A percentile compares a stretch with the other conserved stretches of the same genome.
Evolutionary conservation across 1,284 basidiomycete genomes (phyloP).

Genomic region (Nidula niveotomentosa): DNA sequence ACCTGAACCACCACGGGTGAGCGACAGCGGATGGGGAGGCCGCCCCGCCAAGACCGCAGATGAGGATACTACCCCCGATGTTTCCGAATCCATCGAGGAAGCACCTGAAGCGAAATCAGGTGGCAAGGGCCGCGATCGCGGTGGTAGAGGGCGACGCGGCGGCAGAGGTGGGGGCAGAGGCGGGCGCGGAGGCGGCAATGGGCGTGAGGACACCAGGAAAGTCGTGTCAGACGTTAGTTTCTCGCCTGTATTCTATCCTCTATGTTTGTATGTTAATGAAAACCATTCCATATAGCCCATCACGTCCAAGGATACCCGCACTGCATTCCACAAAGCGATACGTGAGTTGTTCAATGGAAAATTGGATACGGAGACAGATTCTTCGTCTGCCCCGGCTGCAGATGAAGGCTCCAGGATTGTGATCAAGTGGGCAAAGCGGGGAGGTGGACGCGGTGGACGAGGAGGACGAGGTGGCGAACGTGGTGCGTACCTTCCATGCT

Average conservation of each 20-base stretch:
- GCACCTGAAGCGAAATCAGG: conserved; percentile 18
- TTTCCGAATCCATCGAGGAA: conserved; percentile 9
- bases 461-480: conserved; percentile 25
- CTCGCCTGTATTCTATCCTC: conserved; percentile 11
- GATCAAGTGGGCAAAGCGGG: conserved; percentile 70
- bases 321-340: conserved; percentile 79
- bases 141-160: conserved; percentile 43
- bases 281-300: conserved; percentile 62
- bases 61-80: conserved; percentile 26
- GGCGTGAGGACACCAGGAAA: conserved; percentile 66
- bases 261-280: conserved; percentile 5
- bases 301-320: conserved; percentile 77
- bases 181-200: conserved; percentile 40
- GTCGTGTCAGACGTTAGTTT: conserved; percentile 77
- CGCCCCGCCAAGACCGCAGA: conserved; percentile 33
- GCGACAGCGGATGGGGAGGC: conserved; percentile 69
- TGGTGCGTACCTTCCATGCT: neutral
- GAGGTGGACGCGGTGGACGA: conserved; percentile 39
- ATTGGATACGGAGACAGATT: conserved; percentile 81
- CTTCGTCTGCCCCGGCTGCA: conserved; percentile 34
- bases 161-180: conserved; percentile 44
- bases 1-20: conserved; percentile 62
- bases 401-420: conserved; percentile 71
- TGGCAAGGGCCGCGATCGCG: conserved; percentile 35
- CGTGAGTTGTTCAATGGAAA: conserved; percentile 83